A percentile compares a stretch with the other conserved stretches of the same genome.
These are phyloP conservation scores for Trichoderma virens DNA, from an alignment of 495 filamentous ascomycete genomes.

Conservation along the genomic window DNA sequence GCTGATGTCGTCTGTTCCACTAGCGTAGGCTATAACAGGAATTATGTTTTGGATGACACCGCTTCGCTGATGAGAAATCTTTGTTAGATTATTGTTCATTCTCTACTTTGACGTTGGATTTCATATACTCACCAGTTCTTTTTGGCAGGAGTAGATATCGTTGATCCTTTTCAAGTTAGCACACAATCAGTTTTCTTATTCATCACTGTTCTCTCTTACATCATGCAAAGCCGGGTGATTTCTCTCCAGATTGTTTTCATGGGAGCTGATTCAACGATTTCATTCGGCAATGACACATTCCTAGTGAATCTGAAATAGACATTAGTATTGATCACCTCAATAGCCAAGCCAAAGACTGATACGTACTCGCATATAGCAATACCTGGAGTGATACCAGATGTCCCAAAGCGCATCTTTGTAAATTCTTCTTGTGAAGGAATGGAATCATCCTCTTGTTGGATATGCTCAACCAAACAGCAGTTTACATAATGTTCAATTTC, in stretches of 20 bases:
- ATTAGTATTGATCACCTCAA: not conserved
- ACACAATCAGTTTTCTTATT: too few relatives aligned
- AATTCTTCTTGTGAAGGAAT: not conserved
- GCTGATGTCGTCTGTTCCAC: not conserved
- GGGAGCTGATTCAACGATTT: not conserved
- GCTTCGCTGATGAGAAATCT: not conserved
- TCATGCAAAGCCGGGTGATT: not conserved
- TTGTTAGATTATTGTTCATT: not conserved
- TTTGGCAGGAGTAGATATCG: not conserved
- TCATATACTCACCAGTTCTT: not conserved
- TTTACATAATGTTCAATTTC: not conserved
- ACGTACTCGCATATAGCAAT: not conserved
- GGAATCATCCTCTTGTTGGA: not conserved
- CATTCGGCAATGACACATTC: not conserved
- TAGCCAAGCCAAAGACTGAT: not conserved
- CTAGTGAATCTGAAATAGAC: not conserved
- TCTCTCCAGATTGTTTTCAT: not conserved
- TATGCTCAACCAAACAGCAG: not conserved
- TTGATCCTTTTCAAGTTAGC: not conserved
- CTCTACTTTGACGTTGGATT: not conserved
- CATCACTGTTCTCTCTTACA: not conserved
- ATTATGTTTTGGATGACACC: not conserved
- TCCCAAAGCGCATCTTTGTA: not conserved
- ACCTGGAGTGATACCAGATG: not conserved
- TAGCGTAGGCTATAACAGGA: not conserved